These are phyloP conservation scores for Kernera saxatilis DNA, from an alignment of 345 rosid genomes.

Conservation along the genomic window DNA sequence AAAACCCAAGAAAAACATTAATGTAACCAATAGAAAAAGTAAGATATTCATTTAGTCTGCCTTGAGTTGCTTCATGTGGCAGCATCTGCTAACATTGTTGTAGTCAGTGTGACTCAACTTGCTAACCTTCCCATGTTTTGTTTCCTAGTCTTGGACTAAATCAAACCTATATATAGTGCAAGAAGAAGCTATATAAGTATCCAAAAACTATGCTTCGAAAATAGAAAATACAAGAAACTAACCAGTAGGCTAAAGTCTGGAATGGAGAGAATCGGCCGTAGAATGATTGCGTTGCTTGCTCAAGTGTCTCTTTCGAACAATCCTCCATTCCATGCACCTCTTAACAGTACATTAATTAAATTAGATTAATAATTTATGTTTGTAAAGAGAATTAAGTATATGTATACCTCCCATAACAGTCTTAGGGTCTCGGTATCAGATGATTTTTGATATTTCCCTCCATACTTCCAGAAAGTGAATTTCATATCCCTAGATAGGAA, in stretches of 20 bases:
- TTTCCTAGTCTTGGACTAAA: not conserved
- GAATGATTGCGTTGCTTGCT: not conserved
- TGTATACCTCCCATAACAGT: too few relatives aligned
- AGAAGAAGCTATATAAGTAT: not conserved
- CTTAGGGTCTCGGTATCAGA: too few relatives aligned
- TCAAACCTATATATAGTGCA: constrained; percentile 11
- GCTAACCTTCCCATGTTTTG: constrained; percentile 5
- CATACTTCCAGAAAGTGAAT: too few relatives aligned
- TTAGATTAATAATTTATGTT: too few relatives aligned
- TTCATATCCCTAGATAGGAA: too few relatives aligned
- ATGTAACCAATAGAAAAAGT: too few relatives aligned
- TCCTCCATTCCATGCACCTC: constrained; percentile 9
- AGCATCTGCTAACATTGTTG: not conserved
- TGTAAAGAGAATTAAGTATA: too few relatives aligned
- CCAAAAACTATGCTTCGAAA: not conserved
- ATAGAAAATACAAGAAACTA: not conserved
- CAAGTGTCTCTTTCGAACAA: not conserved
- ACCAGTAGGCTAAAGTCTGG: constrained; percentile 19
- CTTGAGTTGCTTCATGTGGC: not conserved
- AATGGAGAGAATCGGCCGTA: constrained; percentile 17
- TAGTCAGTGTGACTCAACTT: not conserved
- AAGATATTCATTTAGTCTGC: not conserved
- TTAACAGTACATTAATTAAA: too few relatives aligned
- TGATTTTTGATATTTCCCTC: too few relatives aligned
- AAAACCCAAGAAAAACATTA: too few relatives aligned